Conservation (phyloP, 2,329 filamentous ascomycete genomes). For the Sclerotinia sclerotiorum region DNA sequence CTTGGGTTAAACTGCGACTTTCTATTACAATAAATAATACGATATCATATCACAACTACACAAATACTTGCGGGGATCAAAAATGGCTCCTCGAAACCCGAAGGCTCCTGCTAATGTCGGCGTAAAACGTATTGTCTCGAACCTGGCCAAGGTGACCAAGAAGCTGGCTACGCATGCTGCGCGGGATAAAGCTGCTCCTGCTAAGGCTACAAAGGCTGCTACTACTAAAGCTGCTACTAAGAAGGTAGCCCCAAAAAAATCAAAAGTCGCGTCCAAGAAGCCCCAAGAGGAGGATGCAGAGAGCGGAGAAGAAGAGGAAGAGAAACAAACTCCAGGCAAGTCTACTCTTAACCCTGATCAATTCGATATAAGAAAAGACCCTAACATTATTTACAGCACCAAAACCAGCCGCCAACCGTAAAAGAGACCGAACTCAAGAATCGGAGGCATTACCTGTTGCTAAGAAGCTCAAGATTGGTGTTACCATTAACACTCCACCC, state of each 20-base stretch:
- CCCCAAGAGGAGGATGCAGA: neutral
- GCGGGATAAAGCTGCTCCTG: neutral
- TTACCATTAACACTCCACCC: constrained; percentile 4
- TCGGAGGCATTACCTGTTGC: neutral
- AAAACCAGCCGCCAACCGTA: neutral
- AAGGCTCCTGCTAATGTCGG: constrained; percentile 9
- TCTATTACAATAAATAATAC: too few relatives aligned
- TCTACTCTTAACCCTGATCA: too few relatives aligned
- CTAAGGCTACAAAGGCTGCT: neutral
- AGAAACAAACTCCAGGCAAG: neutral
- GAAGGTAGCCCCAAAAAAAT: neutral
- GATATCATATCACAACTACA: too few relatives aligned
- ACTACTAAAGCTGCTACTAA: neutral
- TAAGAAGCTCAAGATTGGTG: constrained; percentile 16
- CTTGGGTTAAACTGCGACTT: too few relatives aligned
- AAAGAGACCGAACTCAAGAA: constrained; percentile 6
- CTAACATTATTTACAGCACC: constrained; percentile 4
- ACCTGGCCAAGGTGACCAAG: too few relatives aligned
- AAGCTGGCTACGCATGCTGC: too few relatives aligned
- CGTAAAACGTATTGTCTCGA: too few relatives aligned
- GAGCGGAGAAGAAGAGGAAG: neutral
- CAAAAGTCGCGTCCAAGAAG: neutral
- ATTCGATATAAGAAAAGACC: neutral
- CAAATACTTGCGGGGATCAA: neutral
- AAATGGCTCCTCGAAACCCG: constrained; percentile 5